Percentiles rank a stretch among this genome's conserved stretches.
These are phyloP conservation scores for Salix koriyanagi DNA, from an alignment of 345 rosid genomes.

Conservation along the genomic window DNA sequence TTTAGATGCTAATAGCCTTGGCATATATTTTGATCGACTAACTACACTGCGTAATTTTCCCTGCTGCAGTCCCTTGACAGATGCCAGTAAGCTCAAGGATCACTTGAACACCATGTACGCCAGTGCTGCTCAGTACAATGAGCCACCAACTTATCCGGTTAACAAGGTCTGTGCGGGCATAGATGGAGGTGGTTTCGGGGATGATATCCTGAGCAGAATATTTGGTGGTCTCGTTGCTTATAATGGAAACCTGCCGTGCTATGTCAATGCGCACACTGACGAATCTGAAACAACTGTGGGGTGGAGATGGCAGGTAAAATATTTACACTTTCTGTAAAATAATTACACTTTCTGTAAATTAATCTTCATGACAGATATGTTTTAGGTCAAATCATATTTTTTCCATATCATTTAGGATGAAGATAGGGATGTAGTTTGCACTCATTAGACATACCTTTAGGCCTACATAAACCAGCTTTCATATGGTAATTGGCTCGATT, in stretches of 20 bases:
- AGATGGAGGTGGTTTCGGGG: constrained; percentile 9
- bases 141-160: constrained; percentile 25
- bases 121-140: constrained; percentile 42
- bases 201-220: constrained; percentile 18
- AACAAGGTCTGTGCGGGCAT: constrained; percentile 35
- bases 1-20: background rate
- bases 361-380: too few relatives aligned
- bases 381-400: too few relatives aligned
- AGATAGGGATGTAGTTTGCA: background rate
- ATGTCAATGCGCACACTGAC: constrained; percentile 12
- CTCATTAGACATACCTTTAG: too few relatives aligned
- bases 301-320: constrained; percentile 51
- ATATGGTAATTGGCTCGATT: too few relatives aligned
- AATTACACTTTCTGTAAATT: too few relatives aligned
- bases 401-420: background rate
- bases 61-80: constrained; percentile 25
- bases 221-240: constrained; percentile 26
- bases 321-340: too few relatives aligned
- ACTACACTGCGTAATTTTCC: background rate
- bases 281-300: constrained; percentile 10
- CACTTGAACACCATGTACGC: constrained; percentile 15
- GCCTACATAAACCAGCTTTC: too few relatives aligned
- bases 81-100: constrained; percentile 28
- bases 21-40: too few relatives aligned
- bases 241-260: constrained; percentile 11